Evolutionary conservation across 208 protist genomes (phyloP).

Genomic region (Blechomonas ayalai): DNA sequence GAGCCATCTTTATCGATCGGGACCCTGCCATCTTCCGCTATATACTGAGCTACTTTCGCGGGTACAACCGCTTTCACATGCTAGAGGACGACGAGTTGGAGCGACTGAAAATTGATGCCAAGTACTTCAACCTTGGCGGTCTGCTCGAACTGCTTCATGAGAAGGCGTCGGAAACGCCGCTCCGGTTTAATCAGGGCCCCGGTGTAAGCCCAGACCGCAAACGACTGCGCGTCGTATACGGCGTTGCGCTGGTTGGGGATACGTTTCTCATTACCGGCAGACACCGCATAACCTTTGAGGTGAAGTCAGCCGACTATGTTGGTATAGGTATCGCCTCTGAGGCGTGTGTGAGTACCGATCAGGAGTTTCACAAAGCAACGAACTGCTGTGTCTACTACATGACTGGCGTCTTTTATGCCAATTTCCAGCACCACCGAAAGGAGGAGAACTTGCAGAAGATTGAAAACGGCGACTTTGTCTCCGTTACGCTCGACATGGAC

Average conservation of each 20-base stretch:
- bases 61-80: constrained; percentile 60
- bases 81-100: constrained; percentile 56
- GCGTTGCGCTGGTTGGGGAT: constrained; percentile 71
- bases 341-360: constrained; percentile 61
- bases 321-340: constrained; percentile 86
- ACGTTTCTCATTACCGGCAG: constrained; percentile 65
- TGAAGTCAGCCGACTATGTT: constrained; percentile 73
- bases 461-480: constrained; percentile 62
- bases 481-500: constrained; percentile 77
- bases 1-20: constrained; percentile 80
- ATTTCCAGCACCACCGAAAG: constrained; percentile 84
- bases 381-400: constrained; percentile 91
- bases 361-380: constrained; percentile 83
- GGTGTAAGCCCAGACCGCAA: constrained; percentile 72
- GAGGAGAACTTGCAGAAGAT: constrained; percentile 78
- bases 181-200: constrained; percentile 48
- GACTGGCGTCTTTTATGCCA: constrained; percentile 90
- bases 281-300: constrained; percentile 77
- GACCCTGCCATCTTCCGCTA: constrained; percentile 74
- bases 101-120: constrained; percentile 62
- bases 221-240: constrained; percentile 73
- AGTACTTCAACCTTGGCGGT: constrained; percentile 61
- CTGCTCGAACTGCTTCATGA: constrained; percentile 46
- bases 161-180: constrained; percentile 9
- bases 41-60: constrained; percentile 77